A percentile compares a stretch with the other conserved stretches of the same genome.
These are phyloP conservation scores for Phialophora tarda DNA, from an alignment of 2,329 filamentous ascomycete genomes.

Conservation along the genomic window DNA sequence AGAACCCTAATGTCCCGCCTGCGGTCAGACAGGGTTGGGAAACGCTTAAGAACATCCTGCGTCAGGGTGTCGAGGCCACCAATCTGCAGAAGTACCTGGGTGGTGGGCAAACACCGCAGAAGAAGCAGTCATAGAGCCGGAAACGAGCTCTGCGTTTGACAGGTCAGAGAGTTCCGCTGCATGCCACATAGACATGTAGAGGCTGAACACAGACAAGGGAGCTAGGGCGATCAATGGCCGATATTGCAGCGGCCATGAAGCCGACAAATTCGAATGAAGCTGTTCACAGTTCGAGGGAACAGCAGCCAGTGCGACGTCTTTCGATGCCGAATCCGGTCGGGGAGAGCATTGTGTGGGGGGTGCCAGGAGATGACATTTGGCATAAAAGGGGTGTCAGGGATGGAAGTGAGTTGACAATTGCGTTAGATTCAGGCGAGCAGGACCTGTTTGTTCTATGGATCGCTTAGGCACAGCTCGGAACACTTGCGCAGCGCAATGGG, in stretches of 20 bases:
- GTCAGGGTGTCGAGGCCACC: slow-evolving; percentile 78
- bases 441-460: not conserved
- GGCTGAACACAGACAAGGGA: not conserved
- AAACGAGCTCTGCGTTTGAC: not conserved
- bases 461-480: not conserved
- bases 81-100: slow-evolving; percentile 76
- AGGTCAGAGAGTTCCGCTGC: not conserved
- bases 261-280: not conserved
- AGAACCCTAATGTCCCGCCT: slow-evolving; percentile 85
- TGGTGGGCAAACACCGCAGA: slow-evolving; percentile 47
- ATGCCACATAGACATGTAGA: not conserved
- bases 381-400: not conserved
- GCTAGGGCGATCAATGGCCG: not conserved
- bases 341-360: not conserved
- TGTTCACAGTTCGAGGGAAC: not conserved
- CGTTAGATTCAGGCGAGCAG: not conserved
- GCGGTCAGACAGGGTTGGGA: slow-evolving; percentile 80
- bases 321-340: not conserved
- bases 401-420: not conserved
- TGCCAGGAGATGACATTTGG: not conserved
- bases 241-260: not conserved
- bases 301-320: not conserved
- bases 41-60: slow-evolving; percentile 71
- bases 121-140: slow-evolving; percentile 55
- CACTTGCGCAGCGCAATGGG: not conserved